Evolutionary conservation across 2,329 filamentous ascomycete species (phyloP).

Genomic region (Fusarium tricinctum): DNA sequence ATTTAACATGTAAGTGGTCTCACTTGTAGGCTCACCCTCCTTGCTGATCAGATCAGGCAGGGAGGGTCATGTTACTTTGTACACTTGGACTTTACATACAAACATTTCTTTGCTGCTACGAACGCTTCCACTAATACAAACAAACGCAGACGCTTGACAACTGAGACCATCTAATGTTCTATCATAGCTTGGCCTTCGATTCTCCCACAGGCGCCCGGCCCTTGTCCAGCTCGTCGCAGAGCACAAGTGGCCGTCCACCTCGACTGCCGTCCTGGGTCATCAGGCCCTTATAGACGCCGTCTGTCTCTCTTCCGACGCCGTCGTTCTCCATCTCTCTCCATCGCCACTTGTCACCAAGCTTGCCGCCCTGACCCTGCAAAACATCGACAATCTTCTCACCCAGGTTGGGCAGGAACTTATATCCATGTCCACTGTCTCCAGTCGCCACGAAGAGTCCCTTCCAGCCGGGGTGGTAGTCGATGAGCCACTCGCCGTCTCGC

Average conservation of each 20-base stretch:
- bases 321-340: conserved; percentile 71
- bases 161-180: conserved; percentile 34
- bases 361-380: conserved; percentile 61
- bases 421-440: conserved; percentile 74
- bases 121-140: conserved; percentile 27
- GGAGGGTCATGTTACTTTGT: conserved; percentile 1
- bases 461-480: conserved; percentile 76
- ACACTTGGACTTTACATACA: conserved; percentile 3
- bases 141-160: conserved; percentile 4
- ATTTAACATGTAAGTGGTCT: conserved; percentile 25
- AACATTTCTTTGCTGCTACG: conserved; percentile 24
- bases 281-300: conserved; percentile 57
- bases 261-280: conserved; percentile 66
- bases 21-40: conserved; percentile 17
- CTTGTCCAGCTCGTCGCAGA: conserved; percentile 61
- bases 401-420: conserved; percentile 77
- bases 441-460: conserved; percentile 72
- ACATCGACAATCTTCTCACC: conserved; percentile 73
- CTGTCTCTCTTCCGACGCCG: conserved; percentile 51
- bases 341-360: conserved; percentile 70
- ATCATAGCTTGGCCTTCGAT: conserved; percentile 47
- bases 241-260: conserved; percentile 62
- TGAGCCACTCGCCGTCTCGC: conserved; percentile 77
- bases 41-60: conserved; percentile 19
- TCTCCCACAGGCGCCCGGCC: conserved; percentile 35